phyloP scores from a whole-genome alignment of 441 rosid species.

The Cnidoscolus chayamansa region DNA sequence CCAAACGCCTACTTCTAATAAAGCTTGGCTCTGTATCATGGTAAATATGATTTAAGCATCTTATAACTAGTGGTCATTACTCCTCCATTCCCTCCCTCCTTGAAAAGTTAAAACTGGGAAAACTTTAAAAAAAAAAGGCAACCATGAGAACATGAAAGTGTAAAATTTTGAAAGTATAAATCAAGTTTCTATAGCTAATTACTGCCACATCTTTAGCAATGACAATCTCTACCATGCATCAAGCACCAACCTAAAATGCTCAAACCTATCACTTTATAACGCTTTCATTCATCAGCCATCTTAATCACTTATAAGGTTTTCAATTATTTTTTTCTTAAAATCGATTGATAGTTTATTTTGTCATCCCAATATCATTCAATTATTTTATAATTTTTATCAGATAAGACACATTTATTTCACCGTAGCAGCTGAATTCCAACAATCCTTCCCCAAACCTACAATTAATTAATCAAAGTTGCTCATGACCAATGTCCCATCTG shows the following conservation, averaged over 20 bases:
- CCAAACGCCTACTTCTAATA: not conserved
- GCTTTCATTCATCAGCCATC: conserved; percentile 1
- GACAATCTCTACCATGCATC: not conserved
- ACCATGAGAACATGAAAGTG: not conserved
- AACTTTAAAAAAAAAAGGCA: not conserved
- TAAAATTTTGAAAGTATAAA: not conserved
- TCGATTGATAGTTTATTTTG: too few relatives aligned
- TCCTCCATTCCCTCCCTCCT: not conserved
- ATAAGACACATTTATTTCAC: not conserved
- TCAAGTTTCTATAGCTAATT: not conserved
- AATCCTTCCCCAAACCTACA: not conserved
- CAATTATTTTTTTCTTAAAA: not conserved
- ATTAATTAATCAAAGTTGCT: not conserved
- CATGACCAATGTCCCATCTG: not conserved
- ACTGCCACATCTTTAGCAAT: not conserved
- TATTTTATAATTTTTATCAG: not conserved
- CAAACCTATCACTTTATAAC: not conserved
- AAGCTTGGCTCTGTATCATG: not conserved
- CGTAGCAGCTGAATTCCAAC: not conserved
- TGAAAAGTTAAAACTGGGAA: too few relatives aligned
- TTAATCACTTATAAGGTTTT: not conserved
- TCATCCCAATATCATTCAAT: not conserved
- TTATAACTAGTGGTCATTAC: too few relatives aligned
- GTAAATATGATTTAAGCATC: not conserved
- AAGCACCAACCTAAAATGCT: not conserved